Evolutionary conservation across 2,329 filamentous ascomycete genomes (phyloP), one percentile per base, ranked within the genome.

Genomic region (Venturia nashicola): DNA sequence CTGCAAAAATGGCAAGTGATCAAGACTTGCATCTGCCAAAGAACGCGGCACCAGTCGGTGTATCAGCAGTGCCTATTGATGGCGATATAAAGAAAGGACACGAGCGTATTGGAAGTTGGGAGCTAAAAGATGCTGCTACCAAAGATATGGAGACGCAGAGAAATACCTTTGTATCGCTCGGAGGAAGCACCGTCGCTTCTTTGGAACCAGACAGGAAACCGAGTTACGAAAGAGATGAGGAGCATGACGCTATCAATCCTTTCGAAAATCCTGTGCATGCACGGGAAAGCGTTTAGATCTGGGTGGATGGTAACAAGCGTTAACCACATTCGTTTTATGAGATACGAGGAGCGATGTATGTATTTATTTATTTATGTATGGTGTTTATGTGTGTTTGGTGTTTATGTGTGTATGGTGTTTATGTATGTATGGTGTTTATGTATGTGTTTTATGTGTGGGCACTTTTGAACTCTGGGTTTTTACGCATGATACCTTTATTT

Each of bases 71-170:
- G 18, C 68, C 75, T 66, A 71, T 74, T 64, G 70, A 71, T 7
- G 69, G 72, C 64, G 70, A 72, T 3, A 67, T 70, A 23, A 70
- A 73, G 23, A 73, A 73, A 18, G 76, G 76, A 1, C 78, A 84
- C 69, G 82, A 84, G 71, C 73, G 82, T 54, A 74, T 79, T 20
- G 82, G 80, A 0, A 84, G 82, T 65, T 85, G 83, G 83, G 83
- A 85, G 69, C 71, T 85, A 71, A 76, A 76, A 62, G 73, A 74
- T 64, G 62, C 54, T 40, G 68, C 74, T 55, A 68, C 71, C 20
- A 70, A 70, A 43, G 64, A 51, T 36, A 64, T 61, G 44, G 51
- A 64, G 36, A 14, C 32, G 6, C 32, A 42, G 20, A 39, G 54
- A 12, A 43, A 57, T 12, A 59, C 43, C 14, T 64, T 61, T 61